phyloP scores from a whole-genome alignment of 2,329 filamentous ascomycete genomes.

The Pseudocercospora fuligena region DNA sequence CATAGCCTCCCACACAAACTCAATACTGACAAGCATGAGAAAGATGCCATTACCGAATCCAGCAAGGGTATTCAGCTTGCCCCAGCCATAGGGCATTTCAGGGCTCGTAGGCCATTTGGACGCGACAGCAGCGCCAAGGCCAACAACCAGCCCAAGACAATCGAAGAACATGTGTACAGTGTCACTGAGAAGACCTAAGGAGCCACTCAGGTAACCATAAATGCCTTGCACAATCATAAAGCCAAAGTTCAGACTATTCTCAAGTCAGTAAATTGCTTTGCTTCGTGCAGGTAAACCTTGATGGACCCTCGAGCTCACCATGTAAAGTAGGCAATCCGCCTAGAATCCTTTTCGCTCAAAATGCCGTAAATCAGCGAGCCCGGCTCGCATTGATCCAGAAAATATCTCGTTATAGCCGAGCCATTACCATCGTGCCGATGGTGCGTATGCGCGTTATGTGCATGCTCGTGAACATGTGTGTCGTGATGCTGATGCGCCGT shows the following conservation, averaged over 20 bases:
- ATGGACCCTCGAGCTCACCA: conserved; percentile 59
- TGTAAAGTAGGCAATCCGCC: conserved; percentile 97
- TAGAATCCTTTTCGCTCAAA: conserved; percentile 86
- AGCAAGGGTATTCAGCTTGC: conserved; percentile 94
- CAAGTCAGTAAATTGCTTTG: conserved; percentile 19
- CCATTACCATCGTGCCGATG: conserved; percentile 53
- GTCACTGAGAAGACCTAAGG: conserved; percentile 91
- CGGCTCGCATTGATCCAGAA: conserved; percentile 71
- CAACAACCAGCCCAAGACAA: conserved; percentile 88
- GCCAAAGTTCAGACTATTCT: conserved; percentile 77
- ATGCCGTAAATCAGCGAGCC: conserved; percentile 85
- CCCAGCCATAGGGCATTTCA: conserved; percentile 91
- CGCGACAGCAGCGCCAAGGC: conserved; percentile 88
- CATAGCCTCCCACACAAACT: conserved; percentile 93
- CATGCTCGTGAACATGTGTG: conserved; percentile 36
- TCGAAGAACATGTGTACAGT: conserved; percentile 99
- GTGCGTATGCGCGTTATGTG: conserved; percentile 38
- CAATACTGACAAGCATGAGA: conserved; percentile 90
- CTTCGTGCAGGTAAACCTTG: conserved; percentile 13
- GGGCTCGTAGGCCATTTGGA: conserved; percentile 94
- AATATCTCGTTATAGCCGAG: conserved; percentile 72
- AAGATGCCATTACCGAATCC: conserved; percentile 97
- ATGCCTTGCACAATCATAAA: conserved; percentile 96
- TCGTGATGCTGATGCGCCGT: conserved; percentile 38
- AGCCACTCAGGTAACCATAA: conserved; percentile 92